phyloP scores from a whole-genome alignment of 106 monocot genomes.

The Dendrobium nobile region DNA sequence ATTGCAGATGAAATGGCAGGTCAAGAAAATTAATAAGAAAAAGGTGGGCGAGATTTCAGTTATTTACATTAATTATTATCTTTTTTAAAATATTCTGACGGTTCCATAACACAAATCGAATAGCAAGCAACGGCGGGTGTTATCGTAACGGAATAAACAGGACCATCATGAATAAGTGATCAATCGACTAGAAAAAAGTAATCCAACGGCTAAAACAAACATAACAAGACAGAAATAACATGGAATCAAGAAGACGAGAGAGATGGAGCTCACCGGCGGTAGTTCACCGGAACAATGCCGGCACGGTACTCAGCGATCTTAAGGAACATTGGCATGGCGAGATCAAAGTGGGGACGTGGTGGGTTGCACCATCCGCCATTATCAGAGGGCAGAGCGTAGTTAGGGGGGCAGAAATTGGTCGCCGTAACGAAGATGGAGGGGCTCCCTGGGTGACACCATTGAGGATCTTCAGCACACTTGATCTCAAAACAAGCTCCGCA shows the following conservation, averaged over 20 bases:
- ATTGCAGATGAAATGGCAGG: too few species aligned
- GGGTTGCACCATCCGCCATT: constrained; percentile 54
- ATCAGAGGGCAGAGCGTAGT: constrained; percentile 51
- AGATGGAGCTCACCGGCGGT: constrained; percentile 18
- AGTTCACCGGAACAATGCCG: constrained; percentile 42
- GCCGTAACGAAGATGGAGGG: constrained; percentile 61
- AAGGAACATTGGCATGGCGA: constrained; percentile 54
- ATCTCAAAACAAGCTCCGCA: constrained; percentile 72
- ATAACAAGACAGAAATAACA: too few species aligned
- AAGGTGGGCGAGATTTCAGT: too few species aligned
- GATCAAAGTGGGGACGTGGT: constrained; percentile 42
- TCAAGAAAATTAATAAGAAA: too few species aligned
- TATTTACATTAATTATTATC: too few species aligned
- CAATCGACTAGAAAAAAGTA: too few species aligned
- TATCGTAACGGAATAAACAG: too few species aligned
- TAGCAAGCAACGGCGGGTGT: too few species aligned
- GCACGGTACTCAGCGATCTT: constrained; percentile 47
- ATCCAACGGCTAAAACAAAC: too few species aligned
- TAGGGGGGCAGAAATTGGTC: constrained; percentile 82
- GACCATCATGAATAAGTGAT: too few species aligned
- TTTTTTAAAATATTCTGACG: too few species aligned
- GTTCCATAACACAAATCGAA: too few species aligned
- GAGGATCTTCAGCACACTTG: constrained; percentile 33
- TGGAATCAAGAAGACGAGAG: neutral
- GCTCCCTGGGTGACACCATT: constrained; percentile 39